Evolutionary conservation across 2,329 filamentous ascomycete species (phyloP).

Genomic region (Trichophyton simii): DNA sequence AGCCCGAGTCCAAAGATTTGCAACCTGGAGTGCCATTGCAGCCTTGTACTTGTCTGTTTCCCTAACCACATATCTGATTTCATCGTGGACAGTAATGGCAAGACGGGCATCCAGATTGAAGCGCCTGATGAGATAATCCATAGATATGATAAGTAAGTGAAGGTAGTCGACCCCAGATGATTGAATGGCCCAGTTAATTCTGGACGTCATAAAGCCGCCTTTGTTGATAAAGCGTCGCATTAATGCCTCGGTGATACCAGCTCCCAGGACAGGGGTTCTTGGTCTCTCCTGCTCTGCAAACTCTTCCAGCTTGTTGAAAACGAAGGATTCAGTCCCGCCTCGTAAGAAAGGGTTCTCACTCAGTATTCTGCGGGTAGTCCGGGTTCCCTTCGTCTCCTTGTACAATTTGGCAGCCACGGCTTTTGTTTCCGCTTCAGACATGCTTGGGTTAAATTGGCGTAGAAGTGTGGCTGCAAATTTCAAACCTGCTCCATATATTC

Average conservation of each 20-base stretch:
- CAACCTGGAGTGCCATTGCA: constrained; percentile 84
- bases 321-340: constrained; percentile 90
- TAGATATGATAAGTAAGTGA: constrained; percentile 79
- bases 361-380: constrained; percentile 61
- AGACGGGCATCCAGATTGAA: constrained; percentile 78
- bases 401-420: constrained; percentile 71
- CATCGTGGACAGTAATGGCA: constrained; percentile 90
- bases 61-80: constrained; percentile 86
- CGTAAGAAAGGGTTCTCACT: constrained; percentile 77
- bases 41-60: constrained; percentile 75
- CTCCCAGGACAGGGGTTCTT: constrained; percentile 80
- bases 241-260: constrained; percentile 89
- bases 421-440: constrained; percentile 67
- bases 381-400: constrained; percentile 75
- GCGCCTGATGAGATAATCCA: constrained; percentile 82
- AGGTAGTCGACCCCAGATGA: constrained; percentile 95
- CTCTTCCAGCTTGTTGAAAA: constrained; percentile 96
- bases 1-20: constrained; percentile 91
- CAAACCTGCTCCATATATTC: constrained; percentile 94
- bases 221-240: constrained; percentile 79
- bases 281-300: constrained; percentile 92
- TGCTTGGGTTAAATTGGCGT: constrained; percentile 77
- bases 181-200: constrained; percentile 99
- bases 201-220: constrained; percentile 83
- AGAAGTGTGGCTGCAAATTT: constrained; percentile 85